phyloP scores from a whole-genome alignment of 1,139 yeast species.

The Hemisphaericaspora lyxosophila region DNA sequence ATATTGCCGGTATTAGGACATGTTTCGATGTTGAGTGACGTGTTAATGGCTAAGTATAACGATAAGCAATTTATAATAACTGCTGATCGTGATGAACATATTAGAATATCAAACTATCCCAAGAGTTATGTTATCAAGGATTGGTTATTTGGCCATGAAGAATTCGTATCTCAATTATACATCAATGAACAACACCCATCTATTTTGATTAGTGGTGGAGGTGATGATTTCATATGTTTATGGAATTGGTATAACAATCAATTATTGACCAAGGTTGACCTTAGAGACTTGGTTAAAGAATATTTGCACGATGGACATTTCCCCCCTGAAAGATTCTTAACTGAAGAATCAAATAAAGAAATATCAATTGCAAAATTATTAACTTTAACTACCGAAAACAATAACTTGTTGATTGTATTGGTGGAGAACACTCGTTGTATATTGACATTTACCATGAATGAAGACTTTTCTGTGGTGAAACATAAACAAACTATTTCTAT shows the following conservation, averaged over 20 bases:
- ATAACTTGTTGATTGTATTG: conserved; percentile 42
- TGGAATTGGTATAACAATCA: conserved; percentile 74
- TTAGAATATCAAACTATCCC: conserved; percentile 82
- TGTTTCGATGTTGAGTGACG: conserved; percentile 90
- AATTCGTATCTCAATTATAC: conserved; percentile 68
- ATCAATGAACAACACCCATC: conserved; percentile 49
- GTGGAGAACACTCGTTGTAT: conserved; percentile 59
- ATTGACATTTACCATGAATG: conserved; percentile 38
- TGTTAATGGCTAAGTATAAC: conserved; percentile 45
- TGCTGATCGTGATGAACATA: conserved; percentile 95
- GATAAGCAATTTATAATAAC: conserved; percentile 64
- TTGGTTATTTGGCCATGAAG: conserved; percentile 85
- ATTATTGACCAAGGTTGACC: conserved; percentile 48
- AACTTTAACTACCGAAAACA: conserved; percentile 19
- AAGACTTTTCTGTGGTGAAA: conserved; percentile 17
- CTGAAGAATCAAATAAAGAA: conserved; percentile 53
- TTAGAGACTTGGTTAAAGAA: conserved; percentile 49
- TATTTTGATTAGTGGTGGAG: conserved; percentile 79
- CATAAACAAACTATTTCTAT: conserved; percentile 30
- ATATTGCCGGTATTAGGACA: conserved; percentile 82
- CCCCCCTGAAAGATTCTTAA: conserved; percentile 66
- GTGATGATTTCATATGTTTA: conserved; percentile 71
- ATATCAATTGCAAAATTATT: conserved; percentile 52
- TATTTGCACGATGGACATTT: conserved; percentile 57
- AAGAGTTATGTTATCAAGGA: conserved; percentile 72